Base-by-base conservation (phyloP, 768 basidiomycete genomes). In the Russula earlei region DNA sequence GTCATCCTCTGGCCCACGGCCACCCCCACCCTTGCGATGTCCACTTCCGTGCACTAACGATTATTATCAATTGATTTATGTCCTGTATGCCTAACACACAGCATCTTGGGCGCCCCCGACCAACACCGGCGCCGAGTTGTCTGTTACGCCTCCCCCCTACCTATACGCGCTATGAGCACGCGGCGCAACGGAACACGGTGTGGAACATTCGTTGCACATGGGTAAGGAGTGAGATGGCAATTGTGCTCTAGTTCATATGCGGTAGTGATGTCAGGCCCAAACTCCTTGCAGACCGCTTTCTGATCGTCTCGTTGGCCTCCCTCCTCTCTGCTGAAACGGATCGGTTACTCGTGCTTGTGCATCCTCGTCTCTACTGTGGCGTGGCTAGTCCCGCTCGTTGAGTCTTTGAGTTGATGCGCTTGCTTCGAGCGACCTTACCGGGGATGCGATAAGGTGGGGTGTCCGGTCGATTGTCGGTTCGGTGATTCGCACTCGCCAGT, bases 91-190 rank as follows among this genome's bases (percentile, higher is more conserved):
- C 57, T 53, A 61, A 36, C 52, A 19, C 49, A 19, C 55, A 48
- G 49, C 62, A 20, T 42, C 33, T 38, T 31, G 38, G 65, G 72
- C 72, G 75, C 63, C 68, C 79, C 74, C 79, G 77, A 77, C 75
- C 65, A 72, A 74, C 68, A 62, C n/a, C n/a, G 22, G 25, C 25
- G 59, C 31, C 49, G n/a, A 49, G 42, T 25, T 56, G 55, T 62
- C 60, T 63, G 51, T 58, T 53, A 58, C 48, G 58, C 59, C 55
- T 53, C 62, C 60, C 63, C 37, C 52, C 57, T 59, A 64, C 62
- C 61, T 48, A 55, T 62, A 37, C 58, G 36, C 29, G 42, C 47
- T 50, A 31, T 40, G 61, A 52, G 47, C 58, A 38, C 22, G 54
- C 45, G 47, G 54, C 45, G 47, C 54, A 40, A 49, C 51, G 47